Evolutionary conservation across 2,329 filamentous ascomycete species (phyloP).

Genomic region (Claviceps sp.): DNA sequence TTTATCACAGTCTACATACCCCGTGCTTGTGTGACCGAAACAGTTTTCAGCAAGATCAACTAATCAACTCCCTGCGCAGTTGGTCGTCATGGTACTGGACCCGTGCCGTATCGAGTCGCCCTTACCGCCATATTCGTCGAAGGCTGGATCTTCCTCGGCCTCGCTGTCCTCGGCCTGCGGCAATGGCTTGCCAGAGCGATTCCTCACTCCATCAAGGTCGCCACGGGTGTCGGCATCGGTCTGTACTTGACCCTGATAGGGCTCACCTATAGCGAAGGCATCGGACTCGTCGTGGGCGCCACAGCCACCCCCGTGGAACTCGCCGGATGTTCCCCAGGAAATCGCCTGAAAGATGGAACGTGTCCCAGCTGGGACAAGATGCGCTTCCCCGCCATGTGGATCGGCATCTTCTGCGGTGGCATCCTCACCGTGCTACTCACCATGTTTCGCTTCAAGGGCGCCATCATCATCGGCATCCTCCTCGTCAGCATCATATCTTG

Average conservation of each 20-base stretch:
- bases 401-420: conserved; percentile 78
- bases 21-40: neutral
- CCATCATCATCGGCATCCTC: conserved; percentile 70
- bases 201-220: conserved; percentile 73
- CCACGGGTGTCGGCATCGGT: conserved; percentile 74
- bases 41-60: neutral
- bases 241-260: conserved; percentile 68
- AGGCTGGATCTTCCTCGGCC: conserved; percentile 69
- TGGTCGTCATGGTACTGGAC: conserved; percentile 59
- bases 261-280: conserved; percentile 68
- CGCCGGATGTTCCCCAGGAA: conserved; percentile 50
- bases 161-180: conserved; percentile 68
- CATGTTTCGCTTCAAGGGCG: conserved; percentile 78
- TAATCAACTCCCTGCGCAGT: conserved; percentile 27
- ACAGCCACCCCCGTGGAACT: conserved; percentile 56
- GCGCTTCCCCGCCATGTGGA: conserved; percentile 73
- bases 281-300: conserved; percentile 64
- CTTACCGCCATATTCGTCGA: conserved; percentile 82
- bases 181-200: conserved; percentile 82
- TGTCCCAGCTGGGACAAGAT: conserved; percentile 59
- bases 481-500: conserved; percentile 82
- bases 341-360: conserved; percentile 31
- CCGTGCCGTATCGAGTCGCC: conserved; percentile 61
- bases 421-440: conserved; percentile 68
- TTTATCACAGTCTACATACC: neutral